A percentile compares a stretch with the other conserved stretches of the same genome.
Conservation (phyloP, 2,329 filamentous ascomycete species). For the Cadophora sp. region DNA sequence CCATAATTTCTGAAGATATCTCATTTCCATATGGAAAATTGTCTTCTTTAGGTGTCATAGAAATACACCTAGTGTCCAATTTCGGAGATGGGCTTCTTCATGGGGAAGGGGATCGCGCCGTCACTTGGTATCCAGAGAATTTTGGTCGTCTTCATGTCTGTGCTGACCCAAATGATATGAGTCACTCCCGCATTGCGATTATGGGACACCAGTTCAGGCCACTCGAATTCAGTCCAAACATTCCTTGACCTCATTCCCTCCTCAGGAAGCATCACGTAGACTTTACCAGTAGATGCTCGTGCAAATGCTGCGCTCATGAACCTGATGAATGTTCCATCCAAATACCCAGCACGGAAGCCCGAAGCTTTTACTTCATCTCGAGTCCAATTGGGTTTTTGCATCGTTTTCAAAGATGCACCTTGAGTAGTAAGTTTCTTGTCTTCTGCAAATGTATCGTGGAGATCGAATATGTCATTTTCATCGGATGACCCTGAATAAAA, state of each 20-base stretch:
- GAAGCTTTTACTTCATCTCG: too few species aligned
- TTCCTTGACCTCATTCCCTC: neutral
- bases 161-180: neutral
- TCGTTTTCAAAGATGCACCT: too few species aligned
- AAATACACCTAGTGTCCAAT: neutral
- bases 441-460: neutral
- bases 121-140: neutral
- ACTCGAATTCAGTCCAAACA: slow-evolving; percentile 8
- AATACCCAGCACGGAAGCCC: too few species aligned
- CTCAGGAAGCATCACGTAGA: neutral
- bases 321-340: neutral
- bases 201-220: neutral
- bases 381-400: too few species aligned
- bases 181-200: neutral
- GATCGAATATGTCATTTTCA: neutral
- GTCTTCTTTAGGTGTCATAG: too few species aligned
- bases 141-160: neutral
- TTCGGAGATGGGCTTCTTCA: neutral
- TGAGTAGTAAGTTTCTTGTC: neutral
- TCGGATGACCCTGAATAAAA: neutral
- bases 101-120: neutral
- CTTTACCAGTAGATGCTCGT: slow-evolving; percentile 1
- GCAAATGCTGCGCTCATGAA: slow-evolving; percentile 2
- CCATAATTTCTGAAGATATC: too few species aligned
- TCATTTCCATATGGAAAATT: too few species aligned